Evolutionary conservation across 2,329 filamentous ascomycete species (phyloP).

Genomic region (Tolypocladium ophioglossoides): DNA sequence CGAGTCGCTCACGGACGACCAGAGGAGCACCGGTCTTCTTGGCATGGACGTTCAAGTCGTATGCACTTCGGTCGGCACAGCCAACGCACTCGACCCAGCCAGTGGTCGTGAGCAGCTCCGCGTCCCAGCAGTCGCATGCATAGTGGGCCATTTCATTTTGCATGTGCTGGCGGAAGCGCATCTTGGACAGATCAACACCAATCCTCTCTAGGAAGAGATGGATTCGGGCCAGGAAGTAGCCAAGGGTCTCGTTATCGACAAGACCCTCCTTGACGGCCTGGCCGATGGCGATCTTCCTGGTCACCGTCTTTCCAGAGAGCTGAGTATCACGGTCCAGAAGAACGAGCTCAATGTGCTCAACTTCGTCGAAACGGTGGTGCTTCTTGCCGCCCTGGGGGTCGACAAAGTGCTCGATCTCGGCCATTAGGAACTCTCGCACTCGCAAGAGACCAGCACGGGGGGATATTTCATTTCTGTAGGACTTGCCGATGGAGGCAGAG

Average conservation of each 20-base stretch:
- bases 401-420: slow-evolving; percentile 97
- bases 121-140: slow-evolving; percentile 95
- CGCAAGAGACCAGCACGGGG: slow-evolving; percentile 83
- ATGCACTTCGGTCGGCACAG: slow-evolving; percentile 90
- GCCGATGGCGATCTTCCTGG: slow-evolving; percentile 66
- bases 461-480: slow-evolving; percentile 96
- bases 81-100: slow-evolving; percentile 99
- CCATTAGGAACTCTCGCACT: slow-evolving; percentile 97
- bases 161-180: slow-evolving; percentile 98
- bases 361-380: slow-evolving; percentile 76
- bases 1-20: slow-evolving; percentile 71
- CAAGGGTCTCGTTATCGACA: slow-evolving; percentile 95
- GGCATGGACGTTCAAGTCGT: slow-evolving; percentile 84
- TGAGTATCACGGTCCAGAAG: slow-evolving; percentile 81
- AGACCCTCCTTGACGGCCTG: slow-evolving; percentile 73
- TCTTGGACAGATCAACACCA: slow-evolving; percentile 76
- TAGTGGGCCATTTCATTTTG: slow-evolving; percentile 72
- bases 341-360: slow-evolving; percentile 72
- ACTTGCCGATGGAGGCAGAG: slow-evolving; percentile 94
- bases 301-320: slow-evolving; percentile 70
- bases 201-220: slow-evolving; percentile 83
- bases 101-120: slow-evolving; percentile 80
- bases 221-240: slow-evolving; percentile 94
- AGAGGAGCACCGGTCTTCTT: slow-evolving; percentile 86
- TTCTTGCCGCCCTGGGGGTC: slow-evolving; percentile 93